Evolutionary conservation across 371 early-diverging fungal genomes (phyloP).

Genomic region (Actinomortierella wolfii): DNA sequence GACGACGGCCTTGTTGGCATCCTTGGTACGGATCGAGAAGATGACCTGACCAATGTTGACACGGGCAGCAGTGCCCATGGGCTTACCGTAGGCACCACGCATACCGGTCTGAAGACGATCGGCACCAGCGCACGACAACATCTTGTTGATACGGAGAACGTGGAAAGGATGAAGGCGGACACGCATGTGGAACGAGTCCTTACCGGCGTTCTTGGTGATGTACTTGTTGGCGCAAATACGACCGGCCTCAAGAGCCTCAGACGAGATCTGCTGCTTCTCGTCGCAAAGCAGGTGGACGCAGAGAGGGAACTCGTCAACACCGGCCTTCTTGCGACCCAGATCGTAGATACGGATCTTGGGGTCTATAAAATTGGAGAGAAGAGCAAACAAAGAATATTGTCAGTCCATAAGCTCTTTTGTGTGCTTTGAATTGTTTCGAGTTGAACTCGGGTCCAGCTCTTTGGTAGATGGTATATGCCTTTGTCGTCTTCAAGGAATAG

Average conservation of each 20-base stretch:
- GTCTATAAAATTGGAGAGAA: slow-evolving; percentile 52
- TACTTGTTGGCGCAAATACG: slow-evolving; percentile 99
- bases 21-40: slow-evolving; percentile 98
- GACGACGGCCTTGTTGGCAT: slow-evolving; percentile 92
- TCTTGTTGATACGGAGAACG: slow-evolving; percentile 99
- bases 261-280: slow-evolving; percentile 99
- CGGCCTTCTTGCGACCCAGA: slow-evolving; percentile 99
- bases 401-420: too few relatives aligned
- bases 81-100: slow-evolving; percentile 99
- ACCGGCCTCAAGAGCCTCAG: slow-evolving; percentile 99
- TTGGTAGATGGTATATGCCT: too few relatives aligned
- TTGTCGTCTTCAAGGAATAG: too few relatives aligned
- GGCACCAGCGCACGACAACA: slow-evolving; percentile 99
- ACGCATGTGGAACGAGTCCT: slow-evolving; percentile 99
- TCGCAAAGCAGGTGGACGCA: slow-evolving; percentile 98
- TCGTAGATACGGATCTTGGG: slow-evolving; percentile 99
- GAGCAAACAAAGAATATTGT: too few relatives aligned
- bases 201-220: slow-evolving; percentile 98
- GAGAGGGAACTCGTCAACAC: slow-evolving; percentile 98
- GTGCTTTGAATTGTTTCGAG: too few relatives aligned
- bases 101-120: slow-evolving; percentile 99
- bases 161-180: slow-evolving; percentile 99
- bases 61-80: slow-evolving; percentile 98
- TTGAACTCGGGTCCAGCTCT: too few relatives aligned
- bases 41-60: slow-evolving; percentile 99